Conservation (phyloP, 495 filamentous ascomycete genomes). For the Tuber microsphaerosporum region DNA sequence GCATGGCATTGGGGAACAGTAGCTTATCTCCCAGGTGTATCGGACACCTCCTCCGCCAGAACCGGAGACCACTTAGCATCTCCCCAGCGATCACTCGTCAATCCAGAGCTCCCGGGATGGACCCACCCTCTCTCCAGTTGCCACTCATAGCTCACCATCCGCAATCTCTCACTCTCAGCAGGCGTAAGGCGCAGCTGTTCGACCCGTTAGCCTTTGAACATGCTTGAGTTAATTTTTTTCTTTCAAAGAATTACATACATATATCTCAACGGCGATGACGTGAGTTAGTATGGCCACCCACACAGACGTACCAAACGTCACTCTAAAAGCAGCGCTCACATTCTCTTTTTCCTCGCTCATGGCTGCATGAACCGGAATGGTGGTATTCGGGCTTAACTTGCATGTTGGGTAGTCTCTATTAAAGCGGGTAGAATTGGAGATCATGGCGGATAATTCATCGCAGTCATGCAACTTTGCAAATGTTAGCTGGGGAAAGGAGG, state of each 20-base stretch:
- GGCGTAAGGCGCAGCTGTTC: conserved; percentile 48
- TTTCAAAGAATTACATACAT: conserved; percentile 37
- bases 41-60: background rate
- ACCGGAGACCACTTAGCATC: conserved; percentile 41
- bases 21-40: background rate
- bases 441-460: conserved; percentile 44
- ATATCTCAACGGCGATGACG: conserved; percentile 48
- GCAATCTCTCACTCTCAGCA: conserved; percentile 47
- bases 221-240: background rate
- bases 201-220: background rate
- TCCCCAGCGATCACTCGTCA: conserved; percentile 47
- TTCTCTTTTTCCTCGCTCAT: conserved; percentile 19
- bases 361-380: conserved; percentile 23
- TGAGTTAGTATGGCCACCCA: conserved; percentile 49
- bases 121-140: conserved; percentile 50
- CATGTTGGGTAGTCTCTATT: conserved; percentile 45
- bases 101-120: conserved; percentile 47
- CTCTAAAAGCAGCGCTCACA: conserved; percentile 43
- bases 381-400: conserved; percentile 32
- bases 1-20: background rate
- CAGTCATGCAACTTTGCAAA: conserved; percentile 41
- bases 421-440: conserved; percentile 29
- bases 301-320: conserved; percentile 46
- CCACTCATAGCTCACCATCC: conserved; percentile 48
- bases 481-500: background rate